Evolutionary conservation across 352 stramenopile species (phyloP).

Genomic region (Globisporangium lucens): DNA sequence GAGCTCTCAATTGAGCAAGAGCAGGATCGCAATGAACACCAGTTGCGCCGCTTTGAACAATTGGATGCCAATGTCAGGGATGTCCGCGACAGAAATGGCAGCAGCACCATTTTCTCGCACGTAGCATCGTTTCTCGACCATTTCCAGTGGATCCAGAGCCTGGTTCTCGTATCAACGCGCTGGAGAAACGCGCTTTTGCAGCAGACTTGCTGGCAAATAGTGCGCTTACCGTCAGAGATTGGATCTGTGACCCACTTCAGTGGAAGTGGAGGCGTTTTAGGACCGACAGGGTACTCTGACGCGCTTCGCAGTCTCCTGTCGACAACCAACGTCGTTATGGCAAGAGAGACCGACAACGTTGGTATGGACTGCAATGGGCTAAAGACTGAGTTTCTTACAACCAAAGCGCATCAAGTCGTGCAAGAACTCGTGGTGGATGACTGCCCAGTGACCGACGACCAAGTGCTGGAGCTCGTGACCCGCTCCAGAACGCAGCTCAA

Average conservation of each 20-base stretch:
- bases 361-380: too few relatives aligned
- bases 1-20: background rate
- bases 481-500: conserved; percentile 12
- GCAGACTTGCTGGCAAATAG: conserved; percentile 10
- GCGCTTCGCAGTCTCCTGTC: background rate
- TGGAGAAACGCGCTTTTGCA: conserved; percentile 15
- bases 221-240: conserved; percentile 8
- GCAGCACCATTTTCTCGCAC: background rate
- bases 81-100: background rate
- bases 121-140: conserved; percentile 19
- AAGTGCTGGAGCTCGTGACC: conserved; percentile 23
- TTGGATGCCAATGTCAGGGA: background rate
- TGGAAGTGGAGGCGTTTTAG: background rate
- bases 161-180: conserved; percentile 13
- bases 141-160: conserved; percentile 16
- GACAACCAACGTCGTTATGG: too few relatives aligned
- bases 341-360: too few relatives aligned
- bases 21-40: background rate
- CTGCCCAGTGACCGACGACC: conserved; percentile 21
- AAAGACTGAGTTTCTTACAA: too few relatives aligned
- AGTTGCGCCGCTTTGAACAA: background rate
- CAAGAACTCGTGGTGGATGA: conserved; percentile 19
- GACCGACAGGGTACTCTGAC: background rate
- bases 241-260: background rate
- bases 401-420: conserved; percentile 13